phyloP scores from a whole-genome alignment of 805 yeast genomes.

The Wickerhamiella spandovensis region DNA sequence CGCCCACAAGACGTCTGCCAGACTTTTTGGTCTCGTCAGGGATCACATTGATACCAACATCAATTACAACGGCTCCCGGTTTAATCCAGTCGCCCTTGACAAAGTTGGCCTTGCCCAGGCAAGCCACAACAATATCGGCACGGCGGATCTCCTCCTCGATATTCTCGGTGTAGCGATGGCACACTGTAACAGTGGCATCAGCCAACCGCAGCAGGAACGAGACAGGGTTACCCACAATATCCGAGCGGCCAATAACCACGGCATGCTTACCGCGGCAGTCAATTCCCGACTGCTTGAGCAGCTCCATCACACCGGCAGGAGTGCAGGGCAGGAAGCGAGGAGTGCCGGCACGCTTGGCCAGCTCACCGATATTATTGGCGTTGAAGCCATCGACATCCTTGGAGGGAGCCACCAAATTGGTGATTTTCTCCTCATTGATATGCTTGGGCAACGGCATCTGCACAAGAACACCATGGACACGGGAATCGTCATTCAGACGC shows the following conservation, averaged over 20 bases:
- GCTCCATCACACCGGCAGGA: constrained; percentile 80
- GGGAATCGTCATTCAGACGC: constrained; percentile 53
- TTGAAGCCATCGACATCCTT: constrained; percentile 97
- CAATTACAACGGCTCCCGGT: constrained; percentile 75
- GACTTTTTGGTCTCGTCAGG: constrained; percentile 61
- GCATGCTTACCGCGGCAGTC: constrained; percentile 63
- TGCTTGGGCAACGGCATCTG: constrained; percentile 84
- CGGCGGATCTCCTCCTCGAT: constrained; percentile 42
- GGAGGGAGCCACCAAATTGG: constrained; percentile 62
- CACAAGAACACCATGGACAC: constrained; percentile 74
- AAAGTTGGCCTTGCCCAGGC: constrained; percentile 75
- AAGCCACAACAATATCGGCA: constrained; percentile 90
- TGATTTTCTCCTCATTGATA: constrained; percentile 63
- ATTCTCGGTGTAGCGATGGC: constrained; percentile 63
- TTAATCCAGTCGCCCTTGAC: constrained; percentile 83
- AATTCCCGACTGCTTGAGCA: constrained; percentile 56
- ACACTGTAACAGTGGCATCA: constrained; percentile 75
- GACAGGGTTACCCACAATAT: constrained; percentile 91
- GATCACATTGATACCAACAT: constrained; percentile 88
- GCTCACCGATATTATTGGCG: constrained; percentile 76
- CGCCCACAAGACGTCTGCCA: constrained; percentile 81
- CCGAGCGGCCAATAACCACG: constrained; percentile 91
- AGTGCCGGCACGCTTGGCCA: constrained; percentile 72
- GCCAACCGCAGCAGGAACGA: constrained; percentile 66
- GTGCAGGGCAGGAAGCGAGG: constrained; percentile 89